Evolutionary conservation across 2,329 filamentous ascomycete genomes (phyloP).

Genomic region (Hypoxylon sp.): DNA sequence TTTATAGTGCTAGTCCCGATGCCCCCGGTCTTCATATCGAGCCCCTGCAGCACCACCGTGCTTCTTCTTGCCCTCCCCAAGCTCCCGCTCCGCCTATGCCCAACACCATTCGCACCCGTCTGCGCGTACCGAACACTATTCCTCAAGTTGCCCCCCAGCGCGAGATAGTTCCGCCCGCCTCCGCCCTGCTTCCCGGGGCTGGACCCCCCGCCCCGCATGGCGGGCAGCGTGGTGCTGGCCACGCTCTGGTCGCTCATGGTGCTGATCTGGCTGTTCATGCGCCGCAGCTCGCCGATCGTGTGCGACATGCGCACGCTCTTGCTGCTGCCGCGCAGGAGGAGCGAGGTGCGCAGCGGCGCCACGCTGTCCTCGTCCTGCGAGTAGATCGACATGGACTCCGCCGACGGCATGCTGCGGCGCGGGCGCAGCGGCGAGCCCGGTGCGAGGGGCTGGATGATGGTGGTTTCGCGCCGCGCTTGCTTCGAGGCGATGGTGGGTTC

Average conservation of each 20-base stretch:
- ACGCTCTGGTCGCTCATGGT: slow-evolving; percentile 62
- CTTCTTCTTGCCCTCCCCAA: slow-evolving; percentile 36
- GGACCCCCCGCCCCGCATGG: slow-evolving; percentile 58
- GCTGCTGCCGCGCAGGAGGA: slow-evolving; percentile 11
- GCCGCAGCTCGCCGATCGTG: slow-evolving; percentile 67
- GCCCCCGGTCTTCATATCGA: slow-evolving; percentile 31
- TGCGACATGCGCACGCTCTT: slow-evolving; percentile 54
- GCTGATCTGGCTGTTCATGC: slow-evolving; percentile 70
- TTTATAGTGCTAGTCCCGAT: slow-evolving; percentile 3
- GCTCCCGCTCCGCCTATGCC: slow-evolving; percentile 2
- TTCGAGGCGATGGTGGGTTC: background rate
- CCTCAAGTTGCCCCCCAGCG: slow-evolving; percentile 55
- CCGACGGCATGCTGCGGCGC: slow-evolving; percentile 34
- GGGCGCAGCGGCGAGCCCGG: slow-evolving; percentile 4
- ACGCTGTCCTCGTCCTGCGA: slow-evolving; percentile 40
- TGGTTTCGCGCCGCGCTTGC: background rate
- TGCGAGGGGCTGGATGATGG: background rate
- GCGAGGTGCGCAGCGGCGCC: slow-evolving; percentile 32
- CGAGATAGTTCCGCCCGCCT: slow-evolving; percentile 64
- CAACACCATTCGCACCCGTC: slow-evolving; percentile 5
- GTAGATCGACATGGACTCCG: slow-evolving; percentile 39
- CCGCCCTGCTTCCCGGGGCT: slow-evolving; percentile 55
- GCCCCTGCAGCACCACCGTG: slow-evolving; percentile 44
- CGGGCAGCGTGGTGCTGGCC: slow-evolving; percentile 59
- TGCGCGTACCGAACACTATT: background rate